These are phyloP conservation scores for Debaryomyces castellii DNA, from an alignment of 805 yeast genomes.

Conservation along the genomic window DNA sequence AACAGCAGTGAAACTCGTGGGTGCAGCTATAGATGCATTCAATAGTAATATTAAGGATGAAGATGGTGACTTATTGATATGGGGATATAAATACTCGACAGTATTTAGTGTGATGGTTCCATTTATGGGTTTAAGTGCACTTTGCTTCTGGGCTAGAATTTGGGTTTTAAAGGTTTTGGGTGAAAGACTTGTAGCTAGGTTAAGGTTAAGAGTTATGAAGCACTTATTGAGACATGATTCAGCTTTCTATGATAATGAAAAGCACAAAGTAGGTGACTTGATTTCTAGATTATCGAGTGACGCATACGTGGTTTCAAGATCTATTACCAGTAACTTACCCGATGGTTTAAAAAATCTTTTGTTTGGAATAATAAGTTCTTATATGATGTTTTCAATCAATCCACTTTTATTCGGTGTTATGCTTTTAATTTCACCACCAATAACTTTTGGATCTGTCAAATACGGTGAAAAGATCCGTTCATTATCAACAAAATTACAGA, in stretches of 20 bases:
- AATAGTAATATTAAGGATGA: conserved; percentile 32
- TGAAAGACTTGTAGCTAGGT: conserved; percentile 44
- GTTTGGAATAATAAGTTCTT: conserved; percentile 41
- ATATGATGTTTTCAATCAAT: conserved; percentile 45
- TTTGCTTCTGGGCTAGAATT: conserved; percentile 47
- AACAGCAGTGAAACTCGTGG: conserved; percentile 42
- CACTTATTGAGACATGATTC: conserved; percentile 42
- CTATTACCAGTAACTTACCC: conserved; percentile 43
- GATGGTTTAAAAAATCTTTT: conserved; percentile 45
- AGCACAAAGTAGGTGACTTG: conserved; percentile 47
- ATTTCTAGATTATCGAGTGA: conserved; percentile 44
- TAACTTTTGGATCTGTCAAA: conserved; percentile 44
- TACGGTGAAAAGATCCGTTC: conserved; percentile 45
- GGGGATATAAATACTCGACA: conserved; percentile 45
- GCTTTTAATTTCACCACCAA: conserved; percentile 46
- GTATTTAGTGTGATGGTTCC: conserved; percentile 44
- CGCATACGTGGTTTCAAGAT: conserved; percentile 45
- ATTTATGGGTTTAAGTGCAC: conserved; percentile 41
- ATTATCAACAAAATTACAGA: conserved; percentile 40
- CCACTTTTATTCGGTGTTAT: conserved; percentile 43
- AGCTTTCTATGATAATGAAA: conserved; percentile 41
- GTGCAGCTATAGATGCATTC: conserved; percentile 43
- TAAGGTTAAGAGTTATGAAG: conserved; percentile 42
- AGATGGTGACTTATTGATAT: conserved; percentile 39
- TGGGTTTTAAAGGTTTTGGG: conserved; percentile 43